Base-by-base conservation (phyloP, 768 basidiomycete genomes). In the Tricholoma sp. region DNA sequence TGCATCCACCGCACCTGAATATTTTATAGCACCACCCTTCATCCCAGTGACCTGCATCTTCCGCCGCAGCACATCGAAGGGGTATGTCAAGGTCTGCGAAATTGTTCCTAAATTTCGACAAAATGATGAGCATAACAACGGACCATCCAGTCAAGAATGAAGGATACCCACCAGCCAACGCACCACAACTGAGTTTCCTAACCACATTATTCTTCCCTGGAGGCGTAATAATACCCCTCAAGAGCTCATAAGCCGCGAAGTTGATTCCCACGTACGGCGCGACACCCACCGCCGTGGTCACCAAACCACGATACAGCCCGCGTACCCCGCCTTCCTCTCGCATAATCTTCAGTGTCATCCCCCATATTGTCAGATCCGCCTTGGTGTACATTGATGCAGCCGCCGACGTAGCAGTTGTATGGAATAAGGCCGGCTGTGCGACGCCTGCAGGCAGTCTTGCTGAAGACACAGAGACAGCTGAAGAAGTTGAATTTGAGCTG, bases 11-110 rank as follows among this genome's bases (percentile, higher is more conserved):
- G 93, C 94, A 8, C 91, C 90, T 42, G 72, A 84, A 71, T 94
- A 95, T 70, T 85, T 84, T 62, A 84, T 74, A 47, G 78, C 75
- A 15, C 79, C 80, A 11, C 73, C 76, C 62, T 80, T 72, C 85
- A 94, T 87, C 11, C 92, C 92, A 5, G 84, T 80, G 57, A 96
- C 91, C 70, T 98, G 96, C 88, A 98, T 94, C 78, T 98, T 96
- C 58, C 96, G 81, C 48, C 96, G 80, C 57, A 98, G 71, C 5
- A 98, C 91, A 68, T 99, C 96, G 65, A 97, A 91, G 8, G 96
- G 96, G 69, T 96, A 98, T 4, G 95, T 98, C 63, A 98, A 71
- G 50, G 94, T 92, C 70, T 98, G 93, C 11, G 94, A 94, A 61
- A 96, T 88, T 24, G 88, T 85, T n/a, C 92, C 92, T 82, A 42